A percentile compares a stretch with the other conserved stretches of the same genome.
phyloP scores from a whole-genome alignment of 805 yeast genomes.

The Suhomyces emberorum region DNA sequence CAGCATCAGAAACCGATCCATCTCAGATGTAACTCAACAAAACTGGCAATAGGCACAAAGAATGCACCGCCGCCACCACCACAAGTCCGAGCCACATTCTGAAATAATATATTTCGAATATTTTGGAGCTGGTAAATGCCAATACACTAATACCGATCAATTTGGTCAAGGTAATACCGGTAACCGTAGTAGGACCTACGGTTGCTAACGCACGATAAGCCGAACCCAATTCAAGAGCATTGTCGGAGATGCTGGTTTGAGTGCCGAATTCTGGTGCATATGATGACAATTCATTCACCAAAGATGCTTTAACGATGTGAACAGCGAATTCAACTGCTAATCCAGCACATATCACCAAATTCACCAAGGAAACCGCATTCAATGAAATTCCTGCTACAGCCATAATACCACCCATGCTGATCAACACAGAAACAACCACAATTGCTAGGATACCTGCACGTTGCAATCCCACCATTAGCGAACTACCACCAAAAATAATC shows the following conservation, averaged over 20 bases:
- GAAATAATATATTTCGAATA: slow-evolving; percentile 89
- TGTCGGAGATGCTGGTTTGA: background rate
- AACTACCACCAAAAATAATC: slow-evolving; percentile 51
- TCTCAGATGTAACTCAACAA: too few species aligned
- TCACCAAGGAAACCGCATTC: slow-evolving; percentile 88
- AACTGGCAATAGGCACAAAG: slow-evolving; percentile 76
- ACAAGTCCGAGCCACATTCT: slow-evolving; percentile 90
- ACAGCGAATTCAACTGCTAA: slow-evolving; percentile 90
- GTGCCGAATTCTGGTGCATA: background rate
- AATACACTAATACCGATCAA: slow-evolving; percentile 82
- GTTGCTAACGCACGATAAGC: slow-evolving; percentile 58
- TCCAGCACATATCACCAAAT: slow-evolving; percentile 88
- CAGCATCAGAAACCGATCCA: too few species aligned
- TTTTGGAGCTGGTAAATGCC: slow-evolving; percentile 82
- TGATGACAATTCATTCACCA: background rate
- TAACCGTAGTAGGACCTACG: slow-evolving; percentile 87
- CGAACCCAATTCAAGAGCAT: background rate
- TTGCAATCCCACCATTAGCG: slow-evolving; percentile 63
- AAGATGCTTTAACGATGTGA: slow-evolving; percentile 77
- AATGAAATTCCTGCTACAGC: slow-evolving; percentile 68
- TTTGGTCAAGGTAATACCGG: slow-evolving; percentile 89
- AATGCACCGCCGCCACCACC: slow-evolving; percentile 71
- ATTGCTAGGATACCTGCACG: slow-evolving; percentile 52
- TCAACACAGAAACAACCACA: slow-evolving; percentile 62
- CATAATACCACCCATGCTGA: slow-evolving; percentile 80